phyloP scores from a whole-genome alignment of 257 asterid species.

The Nicotiana undulata region DNA sequence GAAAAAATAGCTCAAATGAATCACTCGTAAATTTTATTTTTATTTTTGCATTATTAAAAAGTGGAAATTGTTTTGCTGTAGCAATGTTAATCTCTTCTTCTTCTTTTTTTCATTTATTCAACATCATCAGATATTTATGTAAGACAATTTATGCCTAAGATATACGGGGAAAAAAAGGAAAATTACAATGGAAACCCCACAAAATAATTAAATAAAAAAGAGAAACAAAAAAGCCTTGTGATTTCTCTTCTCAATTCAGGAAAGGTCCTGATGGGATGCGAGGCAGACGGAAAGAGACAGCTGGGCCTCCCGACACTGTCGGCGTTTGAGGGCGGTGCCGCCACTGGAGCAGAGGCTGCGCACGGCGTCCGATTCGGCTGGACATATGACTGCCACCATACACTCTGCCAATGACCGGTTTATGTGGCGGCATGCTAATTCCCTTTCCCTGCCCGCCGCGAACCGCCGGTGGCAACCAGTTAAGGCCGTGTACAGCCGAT shows the following conservation, averaged over 20 bases:
- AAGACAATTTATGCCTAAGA: not conserved
- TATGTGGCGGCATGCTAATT: slow-evolving; percentile 77
- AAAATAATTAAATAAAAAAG: not conserved
- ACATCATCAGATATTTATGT: not conserved
- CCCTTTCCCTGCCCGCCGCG: slow-evolving; percentile 52
- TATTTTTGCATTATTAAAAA: not conserved
- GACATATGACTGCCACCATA: slow-evolving; percentile 62
- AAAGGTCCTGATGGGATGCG: slow-evolving; percentile 35
- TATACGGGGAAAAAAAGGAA: not conserved
- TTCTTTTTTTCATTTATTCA: not conserved
- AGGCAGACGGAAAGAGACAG: slow-evolving; percentile 65
- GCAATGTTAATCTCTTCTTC: not conserved
- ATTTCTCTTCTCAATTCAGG: slow-evolving; percentile 8
- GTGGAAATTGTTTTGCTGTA: not conserved
- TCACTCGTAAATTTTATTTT: not conserved
- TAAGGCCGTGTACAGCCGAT: slow-evolving; percentile 51
- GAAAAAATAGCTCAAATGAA: no score
- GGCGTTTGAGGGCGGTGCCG: slow-evolving; percentile 85
- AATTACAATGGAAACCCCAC: not conserved
- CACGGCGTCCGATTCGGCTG: slow-evolving; percentile 65
- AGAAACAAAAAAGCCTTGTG: not conserved
- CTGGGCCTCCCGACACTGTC: slow-evolving; percentile 70
- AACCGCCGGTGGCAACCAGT: slow-evolving; percentile 68
- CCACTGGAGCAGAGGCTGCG: slow-evolving; percentile 77
- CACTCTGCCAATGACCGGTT: slow-evolving; percentile 75